These are phyloP conservation scores for Mycena leptocephala DNA, from an alignment of 768 basidiomycete species.

Conservation along the genomic window DNA sequence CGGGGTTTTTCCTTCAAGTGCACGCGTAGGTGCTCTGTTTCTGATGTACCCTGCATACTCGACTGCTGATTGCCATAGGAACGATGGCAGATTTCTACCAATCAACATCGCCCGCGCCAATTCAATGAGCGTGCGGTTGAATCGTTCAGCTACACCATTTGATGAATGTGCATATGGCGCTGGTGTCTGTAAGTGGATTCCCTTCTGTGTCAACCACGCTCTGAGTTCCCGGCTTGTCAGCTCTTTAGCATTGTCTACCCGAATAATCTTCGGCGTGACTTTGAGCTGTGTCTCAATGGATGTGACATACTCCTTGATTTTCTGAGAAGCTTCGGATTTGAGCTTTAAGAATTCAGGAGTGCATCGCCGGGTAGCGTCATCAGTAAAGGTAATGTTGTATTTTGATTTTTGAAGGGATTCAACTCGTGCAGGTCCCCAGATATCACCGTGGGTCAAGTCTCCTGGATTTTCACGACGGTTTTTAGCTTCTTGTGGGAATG, in stretches of 20 bases:
- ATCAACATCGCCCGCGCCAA: constrained; percentile 6
- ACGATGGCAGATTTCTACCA: constrained; percentile 32
- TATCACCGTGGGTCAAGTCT: no score
- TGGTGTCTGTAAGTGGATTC: not conserved
- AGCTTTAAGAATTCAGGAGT: not conserved
- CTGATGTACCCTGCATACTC: constrained; percentile 38
- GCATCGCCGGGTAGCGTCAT: not conserved
- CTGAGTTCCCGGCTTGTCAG: not conserved
- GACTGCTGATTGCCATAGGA: constrained; percentile 45
- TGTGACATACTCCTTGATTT: not conserved
- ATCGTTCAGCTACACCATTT: constrained; percentile 43
- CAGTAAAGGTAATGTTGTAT: not conserved
- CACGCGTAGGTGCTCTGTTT: constrained; percentile 39
- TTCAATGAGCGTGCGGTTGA: constrained; percentile 39
- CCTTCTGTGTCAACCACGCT: not conserved
- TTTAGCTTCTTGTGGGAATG: no score
- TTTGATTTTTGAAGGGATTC: not conserved
- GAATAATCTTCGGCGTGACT: not conserved
- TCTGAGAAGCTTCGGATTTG: not conserved
- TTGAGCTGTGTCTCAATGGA: not conserved
- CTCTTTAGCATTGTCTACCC: not conserved
- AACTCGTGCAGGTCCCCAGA: no score
- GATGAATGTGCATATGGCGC: not conserved
- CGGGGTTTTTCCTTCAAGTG: constrained; percentile 42
- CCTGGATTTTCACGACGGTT: no score